Conservation (phyloP, 495 filamentous ascomycete genomes). For the Tuber microsphaerosporum region DNA sequence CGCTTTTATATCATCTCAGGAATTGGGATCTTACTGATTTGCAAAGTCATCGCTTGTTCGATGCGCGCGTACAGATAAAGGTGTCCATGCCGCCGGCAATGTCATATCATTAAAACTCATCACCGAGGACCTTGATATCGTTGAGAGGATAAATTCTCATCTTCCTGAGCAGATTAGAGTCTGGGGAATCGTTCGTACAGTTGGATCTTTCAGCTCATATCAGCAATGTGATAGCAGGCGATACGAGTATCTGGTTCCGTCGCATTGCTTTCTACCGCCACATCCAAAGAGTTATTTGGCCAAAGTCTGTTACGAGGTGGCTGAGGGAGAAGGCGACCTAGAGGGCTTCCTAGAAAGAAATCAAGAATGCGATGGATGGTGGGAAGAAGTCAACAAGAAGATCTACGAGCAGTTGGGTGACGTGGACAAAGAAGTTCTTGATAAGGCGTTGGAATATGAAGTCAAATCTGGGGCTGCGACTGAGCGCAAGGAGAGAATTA, state of each 20-base stretch:
- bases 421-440: constrained; percentile 22
- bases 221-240: constrained; percentile 85
- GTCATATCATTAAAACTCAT: constrained; percentile 93
- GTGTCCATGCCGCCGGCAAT: constrained; percentile 94
- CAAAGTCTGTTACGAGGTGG: constrained; percentile 63
- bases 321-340: constrained; percentile 62
- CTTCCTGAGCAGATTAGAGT: constrained; percentile 82
- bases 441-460: constrained; percentile 42
- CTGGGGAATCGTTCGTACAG: constrained; percentile 83
- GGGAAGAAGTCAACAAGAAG: constrained; percentile 69
- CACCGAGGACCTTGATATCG: constrained; percentile 77
- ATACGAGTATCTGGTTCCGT: constrained; percentile 94
- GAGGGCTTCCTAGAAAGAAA: constrained; percentile 62
- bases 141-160: constrained; percentile 80
- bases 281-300: constrained; percentile 80
- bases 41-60: constrained; percentile 74
- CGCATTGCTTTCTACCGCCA: constrained; percentile 81
- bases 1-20: not conserved
- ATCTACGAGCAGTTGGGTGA: constrained; percentile 60
- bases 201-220: constrained; percentile 81
- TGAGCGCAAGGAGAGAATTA: not conserved
- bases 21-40: not conserved
- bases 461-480: constrained; percentile 42
- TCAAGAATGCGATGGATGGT: constrained; percentile 69
- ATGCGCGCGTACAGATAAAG: constrained; percentile 94